Conservation (phyloP, 169 alveolate species). For the Fabrea salina region DNA sequence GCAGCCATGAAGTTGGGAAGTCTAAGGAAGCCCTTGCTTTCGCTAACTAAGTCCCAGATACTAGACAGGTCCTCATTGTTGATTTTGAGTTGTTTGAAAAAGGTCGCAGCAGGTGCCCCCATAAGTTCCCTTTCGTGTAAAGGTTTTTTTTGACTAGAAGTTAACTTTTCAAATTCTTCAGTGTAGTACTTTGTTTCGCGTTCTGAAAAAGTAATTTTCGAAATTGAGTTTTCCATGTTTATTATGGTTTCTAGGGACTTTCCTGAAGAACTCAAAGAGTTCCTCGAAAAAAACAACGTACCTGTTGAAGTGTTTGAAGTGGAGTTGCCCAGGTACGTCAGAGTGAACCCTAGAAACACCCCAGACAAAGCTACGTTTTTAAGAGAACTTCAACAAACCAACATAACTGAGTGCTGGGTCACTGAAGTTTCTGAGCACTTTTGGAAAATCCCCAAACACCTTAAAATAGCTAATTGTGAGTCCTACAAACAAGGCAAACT, state of each 20-base stretch:
- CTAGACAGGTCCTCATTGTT: neutral
- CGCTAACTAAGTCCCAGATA: slow-evolving; percentile 8
- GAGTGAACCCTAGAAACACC: neutral
- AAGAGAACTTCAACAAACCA: neutral
- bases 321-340: neutral
- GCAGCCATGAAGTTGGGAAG: slow-evolving; percentile 32
- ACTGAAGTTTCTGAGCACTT: neutral
- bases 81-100: slow-evolving; percentile 27
- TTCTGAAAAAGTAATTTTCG: neutral
- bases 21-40: neutral
- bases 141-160: neutral
- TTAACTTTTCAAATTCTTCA: slow-evolving; percentile 5
- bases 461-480: neutral
- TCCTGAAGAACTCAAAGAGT: neutral
- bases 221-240: slow-evolving; percentile 20
- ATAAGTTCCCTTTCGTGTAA: neutral
- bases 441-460: neutral
- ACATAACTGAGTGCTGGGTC: neutral
- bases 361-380: neutral
- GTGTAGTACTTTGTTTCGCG: slow-evolving; percentile 22
- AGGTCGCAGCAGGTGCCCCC: neutral
- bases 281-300: neutral
- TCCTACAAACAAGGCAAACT: neutral
- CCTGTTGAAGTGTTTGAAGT: neutral
- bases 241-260: neutral